Evolutionary conservation across 2,329 filamentous ascomycete species (phyloP).

Genomic region (Aspergillus transmontanensis): DNA sequence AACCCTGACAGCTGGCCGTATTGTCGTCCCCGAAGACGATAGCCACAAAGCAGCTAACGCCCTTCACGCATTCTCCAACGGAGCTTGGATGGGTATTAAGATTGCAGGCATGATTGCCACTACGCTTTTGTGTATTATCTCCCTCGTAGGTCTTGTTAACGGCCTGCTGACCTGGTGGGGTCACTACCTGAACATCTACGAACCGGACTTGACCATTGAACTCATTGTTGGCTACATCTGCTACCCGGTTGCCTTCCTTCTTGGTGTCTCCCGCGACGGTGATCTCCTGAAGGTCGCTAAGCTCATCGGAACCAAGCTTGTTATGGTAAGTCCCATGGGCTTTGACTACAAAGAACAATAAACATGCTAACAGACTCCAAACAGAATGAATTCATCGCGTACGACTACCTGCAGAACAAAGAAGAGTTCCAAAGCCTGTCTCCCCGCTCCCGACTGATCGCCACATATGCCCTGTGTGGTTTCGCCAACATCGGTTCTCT

Average conservation of each 20-base stretch:
- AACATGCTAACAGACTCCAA: constrained; percentile 6
- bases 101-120: constrained; percentile 81
- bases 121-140: constrained; percentile 81
- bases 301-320: constrained; percentile 82
- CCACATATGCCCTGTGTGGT: constrained; percentile 79
- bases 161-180: constrained; percentile 84
- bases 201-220: constrained; percentile 72
- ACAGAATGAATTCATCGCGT: constrained; percentile 78
- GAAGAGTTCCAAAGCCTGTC: constrained; percentile 61
- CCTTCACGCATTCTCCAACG: constrained; percentile 82
- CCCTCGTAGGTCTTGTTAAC: constrained; percentile 72
- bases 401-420: constrained; percentile 57
- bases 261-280: constrained; percentile 69
- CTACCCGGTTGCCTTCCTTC: constrained; percentile 77
- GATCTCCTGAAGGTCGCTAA: constrained; percentile 71
- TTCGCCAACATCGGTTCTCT: constrained; percentile 87
- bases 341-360: constrained; percentile 4
- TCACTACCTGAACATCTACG: constrained; percentile 71
- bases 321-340: constrained; percentile 57
- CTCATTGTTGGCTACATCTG: constrained; percentile 76
- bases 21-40: constrained; percentile 78
- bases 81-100: constrained; percentile 83
- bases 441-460: constrained; percentile 74
- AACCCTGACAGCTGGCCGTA: constrained; percentile 77
- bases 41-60: constrained; percentile 73